Conservation (phyloP, 176 grass and related monocot genomes). For the Triticum turgidum region DNA sequence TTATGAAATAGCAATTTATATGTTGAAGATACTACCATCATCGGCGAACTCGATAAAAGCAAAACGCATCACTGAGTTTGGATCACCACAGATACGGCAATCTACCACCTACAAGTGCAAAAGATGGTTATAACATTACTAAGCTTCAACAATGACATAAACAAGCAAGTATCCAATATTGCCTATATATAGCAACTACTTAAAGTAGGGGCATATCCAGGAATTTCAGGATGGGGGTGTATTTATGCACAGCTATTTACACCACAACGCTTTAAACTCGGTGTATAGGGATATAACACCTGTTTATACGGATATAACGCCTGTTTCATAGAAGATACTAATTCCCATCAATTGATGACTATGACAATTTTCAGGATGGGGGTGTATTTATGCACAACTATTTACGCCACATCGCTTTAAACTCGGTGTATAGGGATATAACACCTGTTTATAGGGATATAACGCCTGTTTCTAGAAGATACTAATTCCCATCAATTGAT, state of each 20-base stretch:
- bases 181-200: not conserved
- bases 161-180: not conserved
- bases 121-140: conserved; percentile 22
- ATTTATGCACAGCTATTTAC: not conserved
- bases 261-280: not conserved
- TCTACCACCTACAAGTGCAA: conserved; percentile 72
- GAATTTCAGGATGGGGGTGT: not conserved
- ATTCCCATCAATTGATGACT: conserved; percentile 5
- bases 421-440: no score
- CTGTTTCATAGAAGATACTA: not conserved
- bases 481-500: not conserved
- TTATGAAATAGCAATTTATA: conserved; percentile 1
- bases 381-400: not conserved
- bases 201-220: not conserved
- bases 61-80: conserved; percentile 92
- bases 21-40: conserved; percentile 61
- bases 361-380: not conserved
- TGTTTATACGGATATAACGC: not conserved
- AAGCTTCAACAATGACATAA: not conserved
- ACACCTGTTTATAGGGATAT: no score
- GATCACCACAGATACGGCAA: conserved; percentile 93
- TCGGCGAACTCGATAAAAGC: conserved; percentile 98
- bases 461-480: not conserved
- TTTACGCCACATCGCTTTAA: no score
- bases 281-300: not conserved